Conservation (phyloP, 192 early-diverging fungal genomes). For the Linnemannia schmuckeri region DNA sequence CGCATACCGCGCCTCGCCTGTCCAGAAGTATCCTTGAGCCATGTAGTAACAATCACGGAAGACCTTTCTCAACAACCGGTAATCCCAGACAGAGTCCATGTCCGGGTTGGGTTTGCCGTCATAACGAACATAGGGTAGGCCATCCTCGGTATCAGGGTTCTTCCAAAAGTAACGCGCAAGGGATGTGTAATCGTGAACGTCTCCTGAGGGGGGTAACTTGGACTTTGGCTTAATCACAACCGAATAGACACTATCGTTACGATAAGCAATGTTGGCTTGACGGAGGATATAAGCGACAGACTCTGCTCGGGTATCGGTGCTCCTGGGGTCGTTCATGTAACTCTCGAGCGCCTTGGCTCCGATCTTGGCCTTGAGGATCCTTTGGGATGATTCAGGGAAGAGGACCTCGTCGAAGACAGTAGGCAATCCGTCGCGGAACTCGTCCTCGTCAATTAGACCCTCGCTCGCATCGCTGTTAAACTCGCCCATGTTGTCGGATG, state of each 20-base stretch:
- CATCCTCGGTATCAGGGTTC: constrained; percentile 40
- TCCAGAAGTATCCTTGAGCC: constrained; percentile 68
- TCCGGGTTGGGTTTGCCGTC: constrained; percentile 71
- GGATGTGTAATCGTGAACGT: constrained; percentile 70
- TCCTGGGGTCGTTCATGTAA: constrained; percentile 13
- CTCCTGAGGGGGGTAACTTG: constrained; percentile 58
- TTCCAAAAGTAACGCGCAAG: constrained; percentile 73
- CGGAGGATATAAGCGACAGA: constrained; percentile 25
- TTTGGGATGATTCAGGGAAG: constrained; percentile 19
- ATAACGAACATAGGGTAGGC: constrained; percentile 63
- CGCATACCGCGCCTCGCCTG: constrained; percentile 64
- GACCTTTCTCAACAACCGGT: constrained; percentile 51
- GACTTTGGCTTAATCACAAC: constrained; percentile 61
- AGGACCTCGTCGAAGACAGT: constrained; percentile 24
- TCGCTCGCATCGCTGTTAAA: neutral
- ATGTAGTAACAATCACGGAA: constrained; percentile 57
- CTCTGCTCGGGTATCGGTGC: neutral
- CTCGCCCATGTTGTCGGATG: neutral
- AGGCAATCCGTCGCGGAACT: constrained; percentile 27
- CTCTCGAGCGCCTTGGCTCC: constrained; percentile 9
- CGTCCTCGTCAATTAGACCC: neutral
- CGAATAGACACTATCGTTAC: constrained; percentile 61
- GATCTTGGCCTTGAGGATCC: constrained; percentile 25
- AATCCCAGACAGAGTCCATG: constrained; percentile 59
- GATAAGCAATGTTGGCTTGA: constrained; percentile 53